Evolutionary conservation across 1,139 yeast species (phyloP), one percentile per base, ranked within the genome.

Genomic region (Protomyces gravidus): DNA sequence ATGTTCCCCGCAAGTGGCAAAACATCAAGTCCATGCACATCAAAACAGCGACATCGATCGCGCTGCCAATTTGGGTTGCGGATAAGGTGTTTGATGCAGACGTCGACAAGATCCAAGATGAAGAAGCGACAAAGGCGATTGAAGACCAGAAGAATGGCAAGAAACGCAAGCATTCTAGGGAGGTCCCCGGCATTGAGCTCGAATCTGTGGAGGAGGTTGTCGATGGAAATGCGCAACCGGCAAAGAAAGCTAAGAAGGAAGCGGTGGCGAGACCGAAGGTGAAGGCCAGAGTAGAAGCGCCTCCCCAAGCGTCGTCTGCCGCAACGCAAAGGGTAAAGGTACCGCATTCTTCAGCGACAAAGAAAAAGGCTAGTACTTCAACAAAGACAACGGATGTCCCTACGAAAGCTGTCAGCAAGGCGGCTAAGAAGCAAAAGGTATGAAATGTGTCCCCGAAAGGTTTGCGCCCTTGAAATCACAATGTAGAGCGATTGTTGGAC

Each of bases 21-120:
- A 76, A 76, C 49, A 70, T 85, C 61, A 83, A 87, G 71, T 76
- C 84, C 47, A 75, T 89, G 49, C 82, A 82, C 72, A 72, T 90
- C 65, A 89, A 89, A 75, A 78, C 92, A 13, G 75, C 78, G 60
- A 71, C 73, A 49, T 87, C 96, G 25, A 96, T 97, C 27, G 81
- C 92, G 21, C 76, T 92, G 68, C 97, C 98, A 45, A 76, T 92
- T 63, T 92, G 78, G 73, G 81, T 84, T 68, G 76, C 85, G 51
- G 85, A 85, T 40, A 78, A 77, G 62, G 77, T 88, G 53, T 82
- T 80, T 70, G 73, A 72, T n/a, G 79, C 74, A 32, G 80, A 72
- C 52, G 73, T 50, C 13, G 56, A 56, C 40, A 45, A 50, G 9
- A 42, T 28, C 9, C 57, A 73, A 50, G 66, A 67, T 32, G 67